These are phyloP conservation scores for Elongisporangium prolatum DNA, from an alignment of 352 stramenopile species.

Conservation along the genomic window DNA sequence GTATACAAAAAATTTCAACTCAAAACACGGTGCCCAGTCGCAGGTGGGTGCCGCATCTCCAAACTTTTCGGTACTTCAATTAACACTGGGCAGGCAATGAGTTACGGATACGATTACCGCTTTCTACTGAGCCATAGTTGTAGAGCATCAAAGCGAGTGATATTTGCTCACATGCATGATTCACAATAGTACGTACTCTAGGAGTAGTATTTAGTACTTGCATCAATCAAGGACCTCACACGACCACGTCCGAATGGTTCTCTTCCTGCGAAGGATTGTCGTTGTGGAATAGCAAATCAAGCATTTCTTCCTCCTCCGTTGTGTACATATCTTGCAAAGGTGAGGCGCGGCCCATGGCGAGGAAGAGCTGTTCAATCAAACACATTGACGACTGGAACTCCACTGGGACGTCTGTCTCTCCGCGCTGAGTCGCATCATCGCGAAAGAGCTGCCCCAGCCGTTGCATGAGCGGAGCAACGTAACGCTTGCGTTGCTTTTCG, in stretches of 20 bases:
- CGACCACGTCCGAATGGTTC: neutral
- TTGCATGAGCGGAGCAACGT: slow-evolving; percentile 36
- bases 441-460: slow-evolving; percentile 30
- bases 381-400: slow-evolving; percentile 69
- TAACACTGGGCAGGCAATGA: too few species aligned
- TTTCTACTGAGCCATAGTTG: too few species aligned
- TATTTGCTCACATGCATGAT: too few species aligned
- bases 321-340: slow-evolving; percentile 78
- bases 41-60: too few species aligned
- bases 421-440: slow-evolving; percentile 15
- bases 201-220: too few species aligned
- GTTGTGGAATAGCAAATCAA: slow-evolving; percentile 43
- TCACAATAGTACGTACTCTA: too few species aligned
- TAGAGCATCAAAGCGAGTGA: too few species aligned
- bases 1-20: too few species aligned
- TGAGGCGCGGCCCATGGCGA: slow-evolving; percentile 42
- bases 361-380: slow-evolving; percentile 59
- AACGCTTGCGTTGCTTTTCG: slow-evolving; percentile 28
- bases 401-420: slow-evolving; percentile 38
- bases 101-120: too few species aligned
- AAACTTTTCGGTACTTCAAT: too few species aligned
- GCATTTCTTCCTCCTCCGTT: slow-evolving; percentile 65
- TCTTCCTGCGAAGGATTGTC: slow-evolving; percentile 2
- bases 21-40: too few species aligned
- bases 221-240: neutral